Conservation (phyloP, 345 rosid species). For the Lagerstroemia speciosa region DNA sequence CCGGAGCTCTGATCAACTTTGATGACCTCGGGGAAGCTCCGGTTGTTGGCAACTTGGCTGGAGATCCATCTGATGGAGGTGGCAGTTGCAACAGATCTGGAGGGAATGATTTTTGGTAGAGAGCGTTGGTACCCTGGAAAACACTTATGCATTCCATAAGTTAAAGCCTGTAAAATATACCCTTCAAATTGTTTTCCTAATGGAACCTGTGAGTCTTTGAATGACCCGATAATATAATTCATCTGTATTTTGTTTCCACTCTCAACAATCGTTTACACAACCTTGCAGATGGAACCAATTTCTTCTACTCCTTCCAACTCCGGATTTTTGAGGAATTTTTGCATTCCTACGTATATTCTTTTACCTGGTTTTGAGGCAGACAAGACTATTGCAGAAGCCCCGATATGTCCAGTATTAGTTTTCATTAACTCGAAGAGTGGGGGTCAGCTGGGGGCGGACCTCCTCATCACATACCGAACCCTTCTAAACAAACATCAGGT, state of each 20-base stretch:
- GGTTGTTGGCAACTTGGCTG: neutral
- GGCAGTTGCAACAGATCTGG: neutral
- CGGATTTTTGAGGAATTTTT: slow-evolving; percentile 30
- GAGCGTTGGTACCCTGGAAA: too few species aligned
- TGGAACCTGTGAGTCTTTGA: neutral
- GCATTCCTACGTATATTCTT: slow-evolving; percentile 47
- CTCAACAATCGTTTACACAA: neutral
- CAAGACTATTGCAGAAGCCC: slow-evolving; percentile 10
- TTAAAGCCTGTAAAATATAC: neutral
- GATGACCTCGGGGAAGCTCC: too few species aligned
- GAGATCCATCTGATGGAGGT: neutral
- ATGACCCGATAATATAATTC: neutral
- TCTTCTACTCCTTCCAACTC: slow-evolving; percentile 8
- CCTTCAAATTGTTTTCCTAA: neutral
- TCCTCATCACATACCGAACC: slow-evolving; percentile 47
- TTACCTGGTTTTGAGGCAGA: slow-evolving; percentile 24
- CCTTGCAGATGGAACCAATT: neutral
- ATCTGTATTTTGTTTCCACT: neutral
- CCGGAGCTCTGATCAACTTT: too few species aligned
- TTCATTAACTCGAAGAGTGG: slow-evolving; percentile 87
- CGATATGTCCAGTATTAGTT: slow-evolving; percentile 57
- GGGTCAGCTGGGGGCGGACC: slow-evolving; percentile 79
- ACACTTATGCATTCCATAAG: neutral
- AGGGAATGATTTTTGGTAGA: neutral
- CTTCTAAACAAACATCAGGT: slow-evolving; percentile 63